Evolutionary conservation across 495 filamentous ascomycete genomes (phyloP).

Genomic region (Tricharina praecox): DNA sequence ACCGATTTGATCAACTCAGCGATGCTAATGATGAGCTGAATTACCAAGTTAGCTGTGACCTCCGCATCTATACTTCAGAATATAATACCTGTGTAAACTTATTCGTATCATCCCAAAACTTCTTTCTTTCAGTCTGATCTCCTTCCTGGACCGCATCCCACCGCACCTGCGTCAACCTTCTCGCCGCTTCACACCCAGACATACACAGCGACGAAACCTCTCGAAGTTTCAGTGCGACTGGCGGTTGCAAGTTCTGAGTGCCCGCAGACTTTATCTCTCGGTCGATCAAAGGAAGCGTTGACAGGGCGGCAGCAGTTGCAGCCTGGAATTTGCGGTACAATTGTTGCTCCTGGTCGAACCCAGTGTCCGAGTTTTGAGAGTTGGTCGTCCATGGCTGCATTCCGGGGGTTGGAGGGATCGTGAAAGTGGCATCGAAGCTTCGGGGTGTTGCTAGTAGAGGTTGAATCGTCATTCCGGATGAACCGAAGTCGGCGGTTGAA

Average conservation of each 20-base stretch:
- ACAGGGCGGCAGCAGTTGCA: constrained; percentile 18
- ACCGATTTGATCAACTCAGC: constrained; percentile 25
- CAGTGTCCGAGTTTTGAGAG: constrained; percentile 21
- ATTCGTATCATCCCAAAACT: constrained; percentile 27
- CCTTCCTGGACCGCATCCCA: constrained; percentile 25
- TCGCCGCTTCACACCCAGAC: constrained; percentile 20
- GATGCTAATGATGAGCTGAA: constrained; percentile 23
- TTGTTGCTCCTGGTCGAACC: constrained; percentile 21
- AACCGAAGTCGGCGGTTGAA: background rate
- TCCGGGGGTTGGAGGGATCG: constrained; percentile 13
- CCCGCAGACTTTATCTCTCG: constrained; percentile 20
- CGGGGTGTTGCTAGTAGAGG: constrained; percentile 15
- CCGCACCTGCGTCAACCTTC: constrained; percentile 20
- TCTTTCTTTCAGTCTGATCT: constrained; percentile 22
- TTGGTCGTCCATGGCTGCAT: constrained; percentile 7
- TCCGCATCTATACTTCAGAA: too few species aligned
- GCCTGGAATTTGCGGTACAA: constrained; percentile 24
- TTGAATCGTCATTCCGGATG: constrained; percentile 1
- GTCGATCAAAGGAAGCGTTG: constrained; percentile 21
- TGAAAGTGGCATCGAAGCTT: constrained; percentile 15
- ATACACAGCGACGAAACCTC: constrained; percentile 21
- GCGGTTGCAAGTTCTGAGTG: constrained; percentile 17
- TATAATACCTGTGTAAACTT: constrained; percentile 23
- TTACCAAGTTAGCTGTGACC: too few species aligned
- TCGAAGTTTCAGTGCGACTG: constrained; percentile 19